Evolutionary conservation across 257 asterid species (phyloP), one percentile per base, ranked within the genome.

Genomic region (Fraxinus pennsylvanica): DNA sequence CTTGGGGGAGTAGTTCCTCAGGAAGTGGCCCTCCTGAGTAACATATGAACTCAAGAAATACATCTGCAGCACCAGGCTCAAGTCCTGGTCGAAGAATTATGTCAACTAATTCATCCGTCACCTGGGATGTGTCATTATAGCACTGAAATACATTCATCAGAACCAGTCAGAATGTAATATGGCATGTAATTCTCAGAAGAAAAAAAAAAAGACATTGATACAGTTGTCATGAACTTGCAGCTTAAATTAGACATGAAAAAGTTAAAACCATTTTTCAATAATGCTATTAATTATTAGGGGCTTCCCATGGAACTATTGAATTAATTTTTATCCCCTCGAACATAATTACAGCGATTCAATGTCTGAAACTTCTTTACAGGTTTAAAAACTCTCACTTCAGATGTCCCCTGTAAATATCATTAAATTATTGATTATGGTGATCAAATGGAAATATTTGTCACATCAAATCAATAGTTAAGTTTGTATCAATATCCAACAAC

Each of bases 1-100:
- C 96, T 87, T 78, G 95, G 77, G 98, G 97, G 36, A 95, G 86
- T 78, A 95, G 88, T 65, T 95, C 99, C 86, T 93, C 99, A 0
- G 99, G 97, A 39, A 95, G 96, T 17, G 99, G 99, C 63, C 99
- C 99, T 3, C 78, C 96, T 21, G 99, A 95, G 82, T 95, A 95
- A 87, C 99, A 93, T 78, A 95, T 93, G 85, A 95, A 95, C 86
- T 95, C 98, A 3, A 95, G 98, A 90, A 95, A 95, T 81, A 95
- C 99, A 81, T 93, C 96, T 0, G 84, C 97, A 59, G 98, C 98
- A 78, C 98, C 98, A 67, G 96, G 96, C 73, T 89, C 89, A 54
- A 93, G 96, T 59, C 98, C 99, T 15, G 98, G 99, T 3, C 81
- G 96, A 80, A 95, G 98, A 77, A 95, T 93, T 35, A 84, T 81